Conservation (phyloP, 2,329 filamentous ascomycete species). For the Aspergillus latus region DNA sequence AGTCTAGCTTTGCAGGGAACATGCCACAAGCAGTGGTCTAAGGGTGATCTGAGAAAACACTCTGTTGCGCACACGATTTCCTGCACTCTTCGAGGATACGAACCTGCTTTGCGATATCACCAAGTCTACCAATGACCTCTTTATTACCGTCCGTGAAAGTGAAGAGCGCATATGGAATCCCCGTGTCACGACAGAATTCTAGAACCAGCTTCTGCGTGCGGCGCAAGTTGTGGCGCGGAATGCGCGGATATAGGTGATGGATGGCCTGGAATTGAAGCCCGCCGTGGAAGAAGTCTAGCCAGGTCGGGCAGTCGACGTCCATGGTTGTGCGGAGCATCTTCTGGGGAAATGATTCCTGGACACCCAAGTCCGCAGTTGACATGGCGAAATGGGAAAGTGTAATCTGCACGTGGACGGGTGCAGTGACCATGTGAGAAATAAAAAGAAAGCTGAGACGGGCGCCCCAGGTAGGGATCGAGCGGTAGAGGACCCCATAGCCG, state of each 20-base stretch:
- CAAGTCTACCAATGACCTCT: constrained; percentile 72
- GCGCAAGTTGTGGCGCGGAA: constrained; percentile 82
- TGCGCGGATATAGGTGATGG: constrained; percentile 79
- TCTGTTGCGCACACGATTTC: constrained; percentile 41
- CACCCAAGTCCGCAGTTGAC: constrained; percentile 83
- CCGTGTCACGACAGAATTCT: constrained; percentile 78
- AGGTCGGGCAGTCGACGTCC: constrained; percentile 84
- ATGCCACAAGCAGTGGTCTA: constrained; percentile 6
- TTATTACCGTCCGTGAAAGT: constrained; percentile 82
- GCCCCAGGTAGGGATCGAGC: constrained; percentile 66
- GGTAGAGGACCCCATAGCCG: constrained; percentile 78
- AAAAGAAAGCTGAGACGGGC: constrained; percentile 73
- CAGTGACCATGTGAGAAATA: constrained; percentile 76
- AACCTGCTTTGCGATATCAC: constrained; percentile 77
- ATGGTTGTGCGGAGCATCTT: constrained; percentile 91
- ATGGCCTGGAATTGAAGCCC: constrained; percentile 88
- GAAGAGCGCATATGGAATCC: constrained; percentile 81
- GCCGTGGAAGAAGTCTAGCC: constrained; percentile 87
- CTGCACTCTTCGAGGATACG: constrained; percentile 75
- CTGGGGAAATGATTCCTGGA: constrained; percentile 82
- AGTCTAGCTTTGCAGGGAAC: not conserved
- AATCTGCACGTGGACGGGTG: constrained; percentile 83
- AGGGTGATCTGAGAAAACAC: constrained; percentile 36
- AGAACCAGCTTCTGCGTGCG: constrained; percentile 71
- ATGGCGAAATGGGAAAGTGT: constrained; percentile 91